A percentile compares a stretch with the other conserved stretches of the same genome.
These are phyloP conservation scores for Niebla homalea DNA, from an alignment of 495 filamentous ascomycete species.

Conservation along the genomic window DNA sequence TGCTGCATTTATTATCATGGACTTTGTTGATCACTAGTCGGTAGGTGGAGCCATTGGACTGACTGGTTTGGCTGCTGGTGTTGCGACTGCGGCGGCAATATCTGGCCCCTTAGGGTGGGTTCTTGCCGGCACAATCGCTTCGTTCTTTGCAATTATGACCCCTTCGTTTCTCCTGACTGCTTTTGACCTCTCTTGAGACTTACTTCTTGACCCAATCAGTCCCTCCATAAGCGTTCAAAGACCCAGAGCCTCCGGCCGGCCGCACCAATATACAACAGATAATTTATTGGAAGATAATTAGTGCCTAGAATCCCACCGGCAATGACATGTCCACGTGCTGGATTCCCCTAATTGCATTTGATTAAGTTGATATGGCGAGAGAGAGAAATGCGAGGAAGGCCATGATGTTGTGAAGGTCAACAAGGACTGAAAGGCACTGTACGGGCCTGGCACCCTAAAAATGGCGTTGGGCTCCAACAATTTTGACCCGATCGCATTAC, in stretches of 20 bases:
- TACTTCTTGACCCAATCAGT: neutral
- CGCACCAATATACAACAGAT: conserved; percentile 1
- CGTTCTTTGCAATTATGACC: conserved; percentile 8
- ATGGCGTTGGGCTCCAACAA: conserved; percentile 5
- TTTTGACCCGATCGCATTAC: conserved; percentile 11
- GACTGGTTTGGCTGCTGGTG: neutral
- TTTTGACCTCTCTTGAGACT: neutral
- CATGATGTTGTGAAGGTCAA: conserved; percentile 2
- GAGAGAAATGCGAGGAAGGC: conserved; percentile 8
- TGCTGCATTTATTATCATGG: conserved; percentile 12
- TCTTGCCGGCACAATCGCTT: conserved; percentile 2
- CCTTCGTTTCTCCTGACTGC: neutral
- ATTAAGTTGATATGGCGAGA: neutral
- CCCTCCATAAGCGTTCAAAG: conserved; percentile 5
- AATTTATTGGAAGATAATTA: conserved; percentile 11
- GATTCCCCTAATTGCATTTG: neutral
- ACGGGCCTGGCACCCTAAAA: conserved; percentile 5
- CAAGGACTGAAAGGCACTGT: conserved; percentile 3
- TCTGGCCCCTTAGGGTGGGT: conserved; percentile 4
- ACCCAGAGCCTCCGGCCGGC: neutral
- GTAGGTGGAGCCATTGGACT: conserved; percentile 10
- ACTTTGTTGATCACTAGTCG: conserved; percentile 8
- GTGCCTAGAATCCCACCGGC: conserved; percentile 2
- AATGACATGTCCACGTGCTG: neutral
- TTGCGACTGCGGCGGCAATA: neutral